Percentiles rank a stretch among this genome's conserved stretches.
Conservation (phyloP, 169 alveolate species). For the Eimeria praecox region DNA sequence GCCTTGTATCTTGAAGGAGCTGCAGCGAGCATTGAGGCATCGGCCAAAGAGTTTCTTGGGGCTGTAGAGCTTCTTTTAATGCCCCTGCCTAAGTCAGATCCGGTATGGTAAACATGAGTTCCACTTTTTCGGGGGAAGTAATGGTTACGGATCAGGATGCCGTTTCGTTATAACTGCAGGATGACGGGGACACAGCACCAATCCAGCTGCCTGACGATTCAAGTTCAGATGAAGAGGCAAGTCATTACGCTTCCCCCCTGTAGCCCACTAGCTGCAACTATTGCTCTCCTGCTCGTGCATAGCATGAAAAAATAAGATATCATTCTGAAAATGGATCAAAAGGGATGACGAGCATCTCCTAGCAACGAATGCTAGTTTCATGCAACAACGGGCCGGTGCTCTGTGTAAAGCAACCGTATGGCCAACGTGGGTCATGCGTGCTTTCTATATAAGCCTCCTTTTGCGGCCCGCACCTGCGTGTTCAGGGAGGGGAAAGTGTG, state of each 20-base stretch:
- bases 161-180: not conserved
- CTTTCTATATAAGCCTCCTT: not conserved
- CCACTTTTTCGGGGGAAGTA: not conserved
- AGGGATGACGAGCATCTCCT: not conserved
- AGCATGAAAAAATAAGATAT: not conserved
- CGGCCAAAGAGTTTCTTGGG: not conserved
- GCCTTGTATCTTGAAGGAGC: not conserved
- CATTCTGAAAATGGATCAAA: not conserved
- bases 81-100: not conserved
- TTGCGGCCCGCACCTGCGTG: not conserved
- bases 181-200: not conserved
- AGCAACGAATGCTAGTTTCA: not conserved
- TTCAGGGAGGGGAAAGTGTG: not conserved
- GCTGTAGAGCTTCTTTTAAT: not conserved
- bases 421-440: not conserved
- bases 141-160: not conserved
- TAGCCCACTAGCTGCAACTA: not conserved
- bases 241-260: not conserved
- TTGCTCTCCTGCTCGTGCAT: not conserved
- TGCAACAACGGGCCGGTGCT: not conserved
- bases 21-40: not conserved
- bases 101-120: not conserved
- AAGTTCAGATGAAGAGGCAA: not conserved
- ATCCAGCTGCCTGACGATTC: not conserved
- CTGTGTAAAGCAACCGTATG: not conserved